Evolutionary conservation across 1,284 basidiomycete species (phyloP), one percentile per base, ranked within the genome.

Genomic region (Rhodotorula sp.): DNA sequence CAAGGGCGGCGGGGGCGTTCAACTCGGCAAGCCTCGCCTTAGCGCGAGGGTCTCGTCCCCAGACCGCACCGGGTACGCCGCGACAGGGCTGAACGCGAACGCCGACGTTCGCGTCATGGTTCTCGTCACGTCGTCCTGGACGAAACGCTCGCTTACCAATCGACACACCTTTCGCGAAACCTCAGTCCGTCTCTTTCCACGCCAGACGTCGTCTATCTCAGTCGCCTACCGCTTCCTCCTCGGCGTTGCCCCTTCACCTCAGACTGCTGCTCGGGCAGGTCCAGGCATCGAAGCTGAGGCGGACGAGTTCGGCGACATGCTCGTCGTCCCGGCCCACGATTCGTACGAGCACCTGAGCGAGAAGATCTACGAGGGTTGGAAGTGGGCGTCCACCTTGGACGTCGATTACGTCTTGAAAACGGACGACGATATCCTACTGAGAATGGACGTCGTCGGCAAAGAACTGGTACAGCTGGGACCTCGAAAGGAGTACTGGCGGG

Each of bases 371-470:
- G 64, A 66, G 22, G 68, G 67, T 4, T 74, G 66, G 69, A 59
- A 52, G 30, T 75, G 74, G 74, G 71, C 71, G 17, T 49, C 61
- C 11, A 46, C 46, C 22, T 48, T 68, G 48, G 70, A 69, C n/a
- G 74, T 72, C 39, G 72, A 75, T 32, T 75, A 74, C 46, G 67
- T 75, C 4, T n/a, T 75, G 36, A 71, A 72, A 52, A 75, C 74
- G 47, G 69, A 75, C 52, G 74, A 75, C 52, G 72, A 74, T 27
- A 64, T 68, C 10, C 47, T 75, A 3, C 29, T 74, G 11, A 27
- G 74, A 11, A 59, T 75, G 62, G 74, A 75, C 48, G 44, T 70
- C 11, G 29, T 75, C 22, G 67, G 61, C n/a, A 68, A 64, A 24
- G 74, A 75, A 65, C 61, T 75, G 30, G 52, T 27, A 5, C 52